Conservation (phyloP, 2,329 filamentous ascomycete genomes). For the Blastomyces silverae region DNA sequence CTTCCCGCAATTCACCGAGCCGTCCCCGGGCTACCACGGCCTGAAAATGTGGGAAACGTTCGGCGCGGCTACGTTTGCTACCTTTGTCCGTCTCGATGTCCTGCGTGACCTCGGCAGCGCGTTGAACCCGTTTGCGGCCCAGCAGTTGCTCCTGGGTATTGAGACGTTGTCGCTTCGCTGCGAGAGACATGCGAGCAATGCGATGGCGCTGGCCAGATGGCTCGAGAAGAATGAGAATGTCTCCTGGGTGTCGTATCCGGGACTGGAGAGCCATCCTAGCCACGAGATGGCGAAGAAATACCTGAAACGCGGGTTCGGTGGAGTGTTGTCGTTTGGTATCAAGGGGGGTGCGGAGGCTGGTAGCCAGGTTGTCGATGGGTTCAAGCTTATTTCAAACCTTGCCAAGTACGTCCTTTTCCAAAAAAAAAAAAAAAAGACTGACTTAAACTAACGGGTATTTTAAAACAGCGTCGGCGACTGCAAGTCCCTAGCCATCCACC, state of each 20-base stretch:
- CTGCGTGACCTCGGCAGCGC: conserved; percentile 76
- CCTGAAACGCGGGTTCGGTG: conserved; percentile 74
- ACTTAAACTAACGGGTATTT: not conserved
- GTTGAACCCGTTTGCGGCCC: conserved; percentile 84
- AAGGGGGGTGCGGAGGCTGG: conserved; percentile 82
- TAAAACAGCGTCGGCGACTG: conserved; percentile 69
- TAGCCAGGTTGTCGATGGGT: conserved; percentile 81
- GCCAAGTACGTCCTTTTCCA: conserved; percentile 58
- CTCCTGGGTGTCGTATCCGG: conserved; percentile 89
- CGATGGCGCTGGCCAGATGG: conserved; percentile 71
- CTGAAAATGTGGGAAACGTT: conserved; percentile 94
- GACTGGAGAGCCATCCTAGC: conserved; percentile 71
- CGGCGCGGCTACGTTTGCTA: conserved; percentile 71
- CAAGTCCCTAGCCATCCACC: conserved; percentile 91
- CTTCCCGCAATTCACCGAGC: conserved; percentile 91
- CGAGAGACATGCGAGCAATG: conserved; percentile 81
- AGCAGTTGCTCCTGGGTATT: conserved; percentile 80
- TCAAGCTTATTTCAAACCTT: conserved; percentile 91
- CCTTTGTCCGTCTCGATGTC: conserved; percentile 81
- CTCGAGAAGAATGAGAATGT: conserved; percentile 78
- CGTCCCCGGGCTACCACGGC: conserved; percentile 81
- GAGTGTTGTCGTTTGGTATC: conserved; percentile 87
- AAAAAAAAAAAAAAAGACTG: too few relatives aligned
- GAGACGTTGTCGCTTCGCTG: conserved; percentile 84
- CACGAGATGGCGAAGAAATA: conserved; percentile 82